phyloP scores from a whole-genome alignment of 345 rosid genomes.

The Erodium maritimum region DNA sequence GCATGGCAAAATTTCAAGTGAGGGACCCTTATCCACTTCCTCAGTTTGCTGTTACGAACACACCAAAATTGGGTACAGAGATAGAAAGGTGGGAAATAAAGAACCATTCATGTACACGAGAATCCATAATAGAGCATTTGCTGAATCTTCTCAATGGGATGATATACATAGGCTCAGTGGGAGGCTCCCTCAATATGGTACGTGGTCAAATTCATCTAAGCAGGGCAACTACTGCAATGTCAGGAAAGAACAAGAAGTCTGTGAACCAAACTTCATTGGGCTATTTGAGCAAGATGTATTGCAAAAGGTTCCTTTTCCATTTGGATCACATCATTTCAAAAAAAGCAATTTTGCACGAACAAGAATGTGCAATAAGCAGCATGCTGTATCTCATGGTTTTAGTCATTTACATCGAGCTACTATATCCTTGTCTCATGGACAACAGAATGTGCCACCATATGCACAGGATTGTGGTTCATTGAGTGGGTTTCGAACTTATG shows the following conservation, averaged over 20 bases:
- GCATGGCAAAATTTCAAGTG: conserved; percentile 2
- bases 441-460: neutral
- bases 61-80: neutral
- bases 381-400: neutral
- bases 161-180: no score
- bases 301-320: conserved; percentile 1
- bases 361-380: neutral
- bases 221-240: neutral
- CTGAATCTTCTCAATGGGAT: neutral
- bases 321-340: neutral
- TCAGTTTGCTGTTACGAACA: conserved; percentile 3
- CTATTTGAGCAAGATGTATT: neutral
- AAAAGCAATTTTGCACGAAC: neutral
- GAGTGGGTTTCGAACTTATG: neutral
- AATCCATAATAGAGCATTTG: neutral
- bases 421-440: conserved; percentile 1
- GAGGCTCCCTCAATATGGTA: no score
- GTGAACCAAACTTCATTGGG: neutral
- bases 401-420: neutral
- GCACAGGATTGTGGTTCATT: neutral
- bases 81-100: neutral
- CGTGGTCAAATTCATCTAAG: neutral
- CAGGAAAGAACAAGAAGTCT: neutral
- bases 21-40: conserved; percentile 3
- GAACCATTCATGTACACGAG: neutral